Evolutionary conservation across 768 basidiomycete species (phyloP), one percentile per base, ranked within the genome.

Genomic region (Roridomyces roridus): DNA sequence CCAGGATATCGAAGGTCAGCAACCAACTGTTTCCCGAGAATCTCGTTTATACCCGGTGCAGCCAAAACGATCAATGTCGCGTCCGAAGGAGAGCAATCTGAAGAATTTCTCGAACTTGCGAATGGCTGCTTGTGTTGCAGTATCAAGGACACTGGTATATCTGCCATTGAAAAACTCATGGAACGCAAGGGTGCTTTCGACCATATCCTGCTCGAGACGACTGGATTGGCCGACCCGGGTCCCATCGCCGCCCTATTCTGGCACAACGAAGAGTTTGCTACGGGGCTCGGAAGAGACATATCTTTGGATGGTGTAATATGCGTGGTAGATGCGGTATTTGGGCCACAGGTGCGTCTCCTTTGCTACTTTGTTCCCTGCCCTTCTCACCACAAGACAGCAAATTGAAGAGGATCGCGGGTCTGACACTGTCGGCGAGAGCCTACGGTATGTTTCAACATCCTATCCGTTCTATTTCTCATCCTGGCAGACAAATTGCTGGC

Each of bases 111-210:
- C 10, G 95, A 97, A 64, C 82, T 98, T 1, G 88, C 94, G 0
- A 96, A 99, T 70, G 97, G 97, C 17, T 98, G 97, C 71, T 72
- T 99, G n/a, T 99, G 97, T 73, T 99, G 97, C 70, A 96, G 94
- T 56, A 92, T 98, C 75, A 96, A 97, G 66, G 96, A 98, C 69
- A 80, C 87, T 11, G 97, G 97, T 2, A 82, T 92, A 0, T 92
- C 94, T 20, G 94, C 97, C 7, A 97, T 99, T 49, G 94, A 97
- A 71, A 91, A 91, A 66, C 77, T 98, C 52, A 93, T 95, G 91
- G 76, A 82, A 63, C 83, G 85, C 50, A 93, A 90, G 67, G 94
- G 94, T 23, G 83, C 85, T 1, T 96, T 98, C 68, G 97, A 98
- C 73, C 90, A 98, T 71, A 97, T 99, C 60, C 76, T 99, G 39